Evolutionary conservation across 2,329 filamentous ascomycete genomes (phyloP), one percentile per base, ranked within the genome.

Genomic region (Colletotrichum sp.): DNA sequence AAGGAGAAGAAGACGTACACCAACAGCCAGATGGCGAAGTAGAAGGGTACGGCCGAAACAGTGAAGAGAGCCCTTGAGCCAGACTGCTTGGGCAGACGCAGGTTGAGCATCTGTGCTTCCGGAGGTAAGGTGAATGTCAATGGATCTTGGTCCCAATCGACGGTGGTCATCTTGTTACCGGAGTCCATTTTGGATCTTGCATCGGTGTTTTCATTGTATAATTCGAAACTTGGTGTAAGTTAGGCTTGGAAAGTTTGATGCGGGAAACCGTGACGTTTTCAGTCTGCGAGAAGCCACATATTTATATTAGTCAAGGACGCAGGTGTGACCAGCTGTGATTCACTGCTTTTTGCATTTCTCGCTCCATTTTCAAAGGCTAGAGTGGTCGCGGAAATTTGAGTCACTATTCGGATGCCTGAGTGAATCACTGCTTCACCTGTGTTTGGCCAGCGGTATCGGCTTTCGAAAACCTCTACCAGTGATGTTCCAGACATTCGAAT

Each of bases 231-330:
- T 49, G 44, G 3, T 21, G 44, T 49, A 12, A 21, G n/a, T 3
- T 21, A 4, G 44, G n/a, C 44, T 49, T 49, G 6, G 2, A 49
- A 49, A 21, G 44, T 49, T 49, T 49, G 10, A 21, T 13, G 44
- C n/a, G n/a, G 44, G 10, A 21, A 21, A 49, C 44, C 44, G 18
- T 49, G 44, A 49, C 18, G 18, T 49, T 49, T 49, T 21, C 10
- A 8, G 10, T 0, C n/a, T 49, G 3, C 1, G 10, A 0, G n/a
- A 0, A 49, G 44, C n/a, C 1, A 49, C n/a, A 21, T 21, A 21
- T 49, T 13, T 49, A 49, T 49, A 49, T 7, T 2, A 49, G n/a
- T 21, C 9, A 21, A 4, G 44, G 18, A 21, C n/a, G 44, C 10
- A 21, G 0, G n/a, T 21, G n/a, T 0, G 9, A 49, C 6, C 44